phyloP scores from a whole-genome alignment of 129 eudicot species.

The Oenanthe sinensis region DNA sequence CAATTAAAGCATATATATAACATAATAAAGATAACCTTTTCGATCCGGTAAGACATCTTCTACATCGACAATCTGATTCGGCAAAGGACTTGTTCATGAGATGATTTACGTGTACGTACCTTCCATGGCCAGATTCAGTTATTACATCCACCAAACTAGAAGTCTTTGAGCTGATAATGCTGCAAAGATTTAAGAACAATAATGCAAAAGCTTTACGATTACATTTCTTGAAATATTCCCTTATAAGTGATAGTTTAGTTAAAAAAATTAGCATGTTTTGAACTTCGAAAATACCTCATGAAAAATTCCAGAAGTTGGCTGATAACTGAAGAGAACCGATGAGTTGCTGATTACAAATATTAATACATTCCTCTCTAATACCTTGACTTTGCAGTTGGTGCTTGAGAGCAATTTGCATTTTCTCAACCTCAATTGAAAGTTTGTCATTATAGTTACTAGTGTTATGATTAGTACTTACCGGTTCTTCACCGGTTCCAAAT shows the following conservation, averaged over 20 bases:
- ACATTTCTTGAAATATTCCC: not conserved
- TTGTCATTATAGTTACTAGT: not conserved
- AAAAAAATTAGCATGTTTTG: too few species aligned
- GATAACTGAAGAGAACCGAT: constrained; percentile 24
- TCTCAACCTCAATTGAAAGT: not conserved
- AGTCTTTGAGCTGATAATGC: constrained; percentile 27
- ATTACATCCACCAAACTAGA: constrained; percentile 14
- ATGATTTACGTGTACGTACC: not conserved
- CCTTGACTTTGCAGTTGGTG: constrained; percentile 23
- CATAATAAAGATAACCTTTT: constrained; percentile 1
- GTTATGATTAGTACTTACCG: not conserved
- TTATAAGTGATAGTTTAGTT: too few species aligned
- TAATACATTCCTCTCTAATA: not conserved
- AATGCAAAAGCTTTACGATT: not conserved
- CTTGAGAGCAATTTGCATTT: constrained; percentile 8
- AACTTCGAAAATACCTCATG: too few species aligned
- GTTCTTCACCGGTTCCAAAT: constrained; percentile 17
- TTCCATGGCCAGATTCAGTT: constrained; percentile 9
- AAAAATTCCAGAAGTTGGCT: not conserved
- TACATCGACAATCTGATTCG: not conserved
- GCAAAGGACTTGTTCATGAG: not conserved
- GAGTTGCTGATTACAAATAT: constrained; percentile 29
- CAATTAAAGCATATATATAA: constrained; percentile 2
- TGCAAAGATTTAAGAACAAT: constrained; percentile 23
- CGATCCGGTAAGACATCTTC: constrained; percentile 2